Percentiles rank a stretch among this genome's conserved stretches.
Evolutionary conservation across 805 yeast genomes (phyloP).

Genomic region (Metschnikowia gelsemii): DNA sequence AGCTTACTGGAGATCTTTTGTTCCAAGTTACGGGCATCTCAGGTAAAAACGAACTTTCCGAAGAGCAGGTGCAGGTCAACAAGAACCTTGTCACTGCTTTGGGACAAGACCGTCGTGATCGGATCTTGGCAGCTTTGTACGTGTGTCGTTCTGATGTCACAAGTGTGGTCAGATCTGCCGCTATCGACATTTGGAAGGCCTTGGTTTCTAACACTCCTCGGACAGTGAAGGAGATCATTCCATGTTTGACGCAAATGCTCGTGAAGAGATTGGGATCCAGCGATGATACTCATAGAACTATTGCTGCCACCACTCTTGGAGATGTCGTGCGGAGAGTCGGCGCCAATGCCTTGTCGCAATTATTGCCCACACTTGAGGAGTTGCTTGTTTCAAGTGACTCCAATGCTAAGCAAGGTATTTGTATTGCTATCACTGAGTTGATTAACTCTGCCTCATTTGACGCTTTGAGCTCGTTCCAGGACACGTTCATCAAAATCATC

Average conservation of each 20-base stretch:
- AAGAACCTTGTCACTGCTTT: constrained; percentile 66
- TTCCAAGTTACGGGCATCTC: constrained; percentile 92
- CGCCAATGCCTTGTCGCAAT: constrained; percentile 74
- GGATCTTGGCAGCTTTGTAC: constrained; percentile 80
- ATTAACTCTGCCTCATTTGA: constrained; percentile 69
- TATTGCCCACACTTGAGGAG: constrained; percentile 80
- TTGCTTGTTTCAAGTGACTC: constrained; percentile 61
- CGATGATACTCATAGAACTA: constrained; percentile 73
- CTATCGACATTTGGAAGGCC: constrained; percentile 95
- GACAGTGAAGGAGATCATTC: constrained; percentile 87
- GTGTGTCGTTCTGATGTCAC: constrained; percentile 92
- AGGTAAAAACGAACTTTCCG: constrained; percentile 68
- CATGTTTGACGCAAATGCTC: constrained; percentile 75
- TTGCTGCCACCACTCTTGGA: constrained; percentile 92
- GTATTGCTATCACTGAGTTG: constrained; percentile 87
- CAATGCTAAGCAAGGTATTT: constrained; percentile 94
- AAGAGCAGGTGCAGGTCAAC: constrained; percentile 56
- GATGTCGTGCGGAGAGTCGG: constrained; percentile 95
- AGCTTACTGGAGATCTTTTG: constrained; percentile 89
- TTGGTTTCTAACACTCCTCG: constrained; percentile 94
- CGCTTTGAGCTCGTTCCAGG: constrained; percentile 63
- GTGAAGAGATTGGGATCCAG: constrained; percentile 81
- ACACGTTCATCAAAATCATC: constrained; percentile 67
- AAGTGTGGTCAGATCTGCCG: constrained; percentile 81
- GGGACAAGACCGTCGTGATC: constrained; percentile 86